These are phyloP conservation scores for Sugiyamaella valdiviana DNA, from an alignment of 805 yeast species.

Conservation along the genomic window DNA sequence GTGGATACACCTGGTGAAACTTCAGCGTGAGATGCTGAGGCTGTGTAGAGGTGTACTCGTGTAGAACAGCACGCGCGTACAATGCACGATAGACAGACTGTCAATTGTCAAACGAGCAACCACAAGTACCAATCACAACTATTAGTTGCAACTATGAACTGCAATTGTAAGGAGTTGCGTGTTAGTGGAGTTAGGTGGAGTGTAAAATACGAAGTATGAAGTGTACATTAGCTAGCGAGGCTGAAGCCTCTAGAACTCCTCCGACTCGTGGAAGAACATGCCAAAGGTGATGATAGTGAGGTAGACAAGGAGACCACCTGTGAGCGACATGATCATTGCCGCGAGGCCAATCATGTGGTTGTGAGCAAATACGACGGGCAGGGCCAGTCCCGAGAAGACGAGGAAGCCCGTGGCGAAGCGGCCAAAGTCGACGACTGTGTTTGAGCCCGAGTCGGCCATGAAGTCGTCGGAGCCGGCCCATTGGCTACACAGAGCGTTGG, in stretches of 20 bases:
- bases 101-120: too few relatives aligned
- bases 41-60: too few relatives aligned
- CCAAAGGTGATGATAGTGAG: conserved; percentile 78
- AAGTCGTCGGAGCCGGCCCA: conserved; percentile 50
- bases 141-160: too few relatives aligned
- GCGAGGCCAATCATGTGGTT: conserved; percentile 59
- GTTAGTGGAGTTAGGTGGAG: neutral
- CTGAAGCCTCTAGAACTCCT: conserved; percentile 32
- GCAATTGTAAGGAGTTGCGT: too few relatives aligned
- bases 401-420: conserved; percentile 72
- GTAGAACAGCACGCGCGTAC: too few relatives aligned
- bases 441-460: conserved; percentile 48
- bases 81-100: too few relatives aligned
- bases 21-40: too few relatives aligned
- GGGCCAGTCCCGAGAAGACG: conserved; percentile 64
- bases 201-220: too few relatives aligned
- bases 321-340: conserved; percentile 69
- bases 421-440: conserved; percentile 63
- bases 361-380: conserved; percentile 76
- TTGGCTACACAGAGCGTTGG: conserved; percentile 52
- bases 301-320: conserved; percentile 82
- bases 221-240: neutral
- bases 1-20: too few relatives aligned
- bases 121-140: too few relatives aligned
- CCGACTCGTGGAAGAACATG: conserved; percentile 60